Evolutionary conservation across 176 grass and related monocot species (phyloP), one percentile per base, ranked within the genome.

Genomic region (Triticum urartu): DNA sequence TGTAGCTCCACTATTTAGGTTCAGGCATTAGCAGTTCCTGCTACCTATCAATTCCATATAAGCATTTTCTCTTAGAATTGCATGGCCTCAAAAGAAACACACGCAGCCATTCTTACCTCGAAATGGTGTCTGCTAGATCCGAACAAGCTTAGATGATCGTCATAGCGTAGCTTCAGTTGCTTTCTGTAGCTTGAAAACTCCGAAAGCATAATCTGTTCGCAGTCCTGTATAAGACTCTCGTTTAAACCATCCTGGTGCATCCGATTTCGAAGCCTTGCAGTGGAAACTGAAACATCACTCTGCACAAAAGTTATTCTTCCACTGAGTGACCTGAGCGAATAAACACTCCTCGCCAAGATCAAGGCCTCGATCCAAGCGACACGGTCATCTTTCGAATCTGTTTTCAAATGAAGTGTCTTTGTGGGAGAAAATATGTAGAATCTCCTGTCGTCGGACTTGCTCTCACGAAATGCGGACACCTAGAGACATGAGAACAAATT

Each of bases 371-470:
- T 92, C 89, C 89, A 95, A 70, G 88, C 61, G 50, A 90, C 88
- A 21, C 94, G 92, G 71, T 94, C 89, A 82, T 90, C 83, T 74
- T 90, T 91, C 0, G 88, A 92, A 85, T 90, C 86, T 1, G 89
- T 94, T 85, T 82, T 91, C 78, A 95, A 36, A 66, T 98, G 88
- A 85, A 92, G 86, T 1, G 90, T 94, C 79, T 95, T 92, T 68
- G 86, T 95, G 38, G 89, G 87, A 74, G 94, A 94, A 87, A 97
- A 97, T 87, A 97, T 90, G 86, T 97, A 97, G 79, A 97, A 94
- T 64, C 92, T 90, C 82, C 86, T 91, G 74, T 94, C 87, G 47
- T 97, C 92, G 1, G 87, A 97, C 70, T 94, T 94, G 15, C 94
- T 97, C 72, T 90, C 93, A 68, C 89, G 86, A 90, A 97, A 92